These are phyloP conservation scores for Candida silvicultrix DNA, from an alignment of 805 yeast genomes.

Conservation along the genomic window DNA sequence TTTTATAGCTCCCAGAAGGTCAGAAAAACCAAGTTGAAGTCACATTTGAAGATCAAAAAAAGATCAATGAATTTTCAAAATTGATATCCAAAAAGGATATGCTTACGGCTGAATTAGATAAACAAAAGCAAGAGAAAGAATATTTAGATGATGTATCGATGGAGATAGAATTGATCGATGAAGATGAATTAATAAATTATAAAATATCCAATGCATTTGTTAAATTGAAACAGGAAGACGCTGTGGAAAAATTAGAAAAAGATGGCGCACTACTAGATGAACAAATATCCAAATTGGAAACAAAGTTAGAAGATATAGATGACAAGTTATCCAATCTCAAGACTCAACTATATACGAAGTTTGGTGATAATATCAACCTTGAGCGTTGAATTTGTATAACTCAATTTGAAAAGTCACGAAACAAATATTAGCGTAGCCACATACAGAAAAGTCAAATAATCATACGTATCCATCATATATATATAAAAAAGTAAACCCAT, in stretches of 20 bases:
- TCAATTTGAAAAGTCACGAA: no score
- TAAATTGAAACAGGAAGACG: conserved; percentile 59
- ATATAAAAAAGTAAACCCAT: not conserved
- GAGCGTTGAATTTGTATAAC: no score
- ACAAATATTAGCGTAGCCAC: no score
- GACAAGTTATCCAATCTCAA: conserved; percentile 56
- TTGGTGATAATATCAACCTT: conserved; percentile 82
- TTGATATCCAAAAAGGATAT: conserved; percentile 67
- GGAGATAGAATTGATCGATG: conserved; percentile 83
- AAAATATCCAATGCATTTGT: conserved; percentile 78
- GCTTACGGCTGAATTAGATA: conserved; percentile 40
- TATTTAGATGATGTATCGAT: conserved; percentile 79
- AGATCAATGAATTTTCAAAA: conserved; percentile 83
- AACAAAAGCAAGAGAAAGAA: conserved; percentile 66
- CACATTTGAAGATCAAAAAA: conserved; percentile 64
- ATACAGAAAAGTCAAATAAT: no score
- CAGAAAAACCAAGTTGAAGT: conserved; percentile 33
- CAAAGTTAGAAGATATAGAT: conserved; percentile 44
- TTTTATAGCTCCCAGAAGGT: conserved; percentile 35
- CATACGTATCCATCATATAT: not conserved
- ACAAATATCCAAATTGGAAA: conserved; percentile 40
- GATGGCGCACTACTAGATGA: conserved; percentile 50
- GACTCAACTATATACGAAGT: conserved; percentile 73
- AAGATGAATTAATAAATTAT: conserved; percentile 65
- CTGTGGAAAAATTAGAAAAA: conserved; percentile 58